Evolutionary conservation across 768 basidiomycete species (phyloP).

Genomic region (Rhizopogon rudus): DNA sequence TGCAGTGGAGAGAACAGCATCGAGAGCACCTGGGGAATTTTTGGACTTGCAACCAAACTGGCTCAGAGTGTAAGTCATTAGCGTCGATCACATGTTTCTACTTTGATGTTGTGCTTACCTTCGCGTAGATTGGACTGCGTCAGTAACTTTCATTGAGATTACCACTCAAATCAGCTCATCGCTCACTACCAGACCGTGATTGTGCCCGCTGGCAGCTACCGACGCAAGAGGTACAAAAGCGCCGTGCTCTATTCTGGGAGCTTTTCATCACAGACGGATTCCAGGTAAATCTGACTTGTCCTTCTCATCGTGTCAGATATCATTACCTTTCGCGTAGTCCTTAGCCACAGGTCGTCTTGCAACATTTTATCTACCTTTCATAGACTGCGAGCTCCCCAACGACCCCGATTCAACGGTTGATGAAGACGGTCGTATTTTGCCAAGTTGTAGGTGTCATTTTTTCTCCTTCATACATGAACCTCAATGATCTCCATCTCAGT

Average conservation of each 20-base stretch:
- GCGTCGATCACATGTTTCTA: neutral
- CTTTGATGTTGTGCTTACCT: neutral
- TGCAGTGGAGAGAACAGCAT: conserved; percentile 65
- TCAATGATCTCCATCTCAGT: conserved; percentile 31
- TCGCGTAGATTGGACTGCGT: conserved; percentile 61
- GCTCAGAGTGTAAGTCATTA: conserved; percentile 57
- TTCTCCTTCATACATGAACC: neutral
- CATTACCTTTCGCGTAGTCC: neutral
- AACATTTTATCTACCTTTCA: conserved; percentile 63
- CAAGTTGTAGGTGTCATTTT: conserved; percentile 46
- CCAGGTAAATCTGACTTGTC: conserved; percentile 44
- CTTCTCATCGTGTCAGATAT: neutral
- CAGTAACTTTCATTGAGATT: conserved; percentile 23
- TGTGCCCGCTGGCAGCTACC: conserved; percentile 65
- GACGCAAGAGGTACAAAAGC: conserved; percentile 62
- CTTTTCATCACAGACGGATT: conserved; percentile 70
- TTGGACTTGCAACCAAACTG: conserved; percentile 60
- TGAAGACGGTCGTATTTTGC: conserved; percentile 51
- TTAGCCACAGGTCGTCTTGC: conserved; percentile 65
- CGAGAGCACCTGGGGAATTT: conserved; percentile 61
- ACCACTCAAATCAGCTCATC: conserved; percentile 9
- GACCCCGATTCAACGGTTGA: conserved; percentile 56
- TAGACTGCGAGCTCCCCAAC: conserved; percentile 66
- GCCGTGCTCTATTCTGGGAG: conserved; percentile 70
- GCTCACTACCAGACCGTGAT: conserved; percentile 52